A percentile compares a stretch with the other conserved stretches of the same genome.
Conservation (phyloP, 2,329 filamentous ascomycete species). For the Diaporthe ilicicola region DNA sequence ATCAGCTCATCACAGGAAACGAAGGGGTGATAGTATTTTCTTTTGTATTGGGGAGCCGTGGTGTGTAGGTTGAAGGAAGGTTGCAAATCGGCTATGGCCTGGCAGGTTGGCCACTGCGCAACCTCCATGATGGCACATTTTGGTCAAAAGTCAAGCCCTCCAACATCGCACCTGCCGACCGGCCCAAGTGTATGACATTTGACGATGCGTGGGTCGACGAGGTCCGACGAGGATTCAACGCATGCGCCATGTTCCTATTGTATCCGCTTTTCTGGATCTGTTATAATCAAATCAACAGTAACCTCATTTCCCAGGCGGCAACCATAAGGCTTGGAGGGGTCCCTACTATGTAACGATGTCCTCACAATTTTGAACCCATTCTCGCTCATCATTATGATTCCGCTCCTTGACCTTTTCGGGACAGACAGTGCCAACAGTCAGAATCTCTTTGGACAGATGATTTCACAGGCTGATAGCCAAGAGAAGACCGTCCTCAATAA, state of each 20-base stretch:
- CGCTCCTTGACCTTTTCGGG: constrained; percentile 71
- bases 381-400: constrained; percentile 77
- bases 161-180: constrained; percentile 46
- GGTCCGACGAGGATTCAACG: constrained; percentile 71
- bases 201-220: constrained; percentile 84
- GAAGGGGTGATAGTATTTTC: too few relatives aligned
- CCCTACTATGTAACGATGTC: constrained; percentile 81
- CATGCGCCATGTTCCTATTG: constrained; percentile 75
- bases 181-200: constrained; percentile 78
- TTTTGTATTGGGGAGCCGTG: too few relatives aligned
- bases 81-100: too few relatives aligned
- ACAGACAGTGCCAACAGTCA: constrained; percentile 24
- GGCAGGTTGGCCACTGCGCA: constrained; percentile 72
- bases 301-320: constrained; percentile 69
- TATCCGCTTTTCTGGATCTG: constrained; percentile 70
- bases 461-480: constrained; percentile 36
- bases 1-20: too few relatives aligned
- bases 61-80: too few relatives aligned
- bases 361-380: constrained; percentile 79
- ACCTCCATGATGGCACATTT: constrained; percentile 61
- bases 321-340: constrained; percentile 74
- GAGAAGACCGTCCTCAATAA: constrained; percentile 33
- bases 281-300: constrained; percentile 63
- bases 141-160: constrained; percentile 49
- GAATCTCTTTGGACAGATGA: constrained; percentile 37